These are phyloP conservation scores for Gossypium schwendimanii DNA, from an alignment of 441 rosid genomes.

Conservation along the genomic window DNA sequence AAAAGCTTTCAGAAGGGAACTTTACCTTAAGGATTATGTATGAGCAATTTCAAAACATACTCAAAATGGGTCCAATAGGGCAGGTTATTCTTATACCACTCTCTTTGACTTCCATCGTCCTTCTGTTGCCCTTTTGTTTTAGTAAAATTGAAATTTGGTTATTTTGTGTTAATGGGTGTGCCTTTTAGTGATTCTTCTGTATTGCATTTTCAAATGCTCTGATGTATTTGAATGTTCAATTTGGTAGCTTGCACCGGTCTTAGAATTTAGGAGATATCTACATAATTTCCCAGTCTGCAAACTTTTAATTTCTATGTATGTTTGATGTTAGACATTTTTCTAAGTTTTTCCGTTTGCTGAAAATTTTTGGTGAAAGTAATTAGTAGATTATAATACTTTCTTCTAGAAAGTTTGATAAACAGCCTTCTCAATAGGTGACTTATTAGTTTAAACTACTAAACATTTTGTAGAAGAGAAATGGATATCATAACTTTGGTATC, in stretches of 20 bases:
- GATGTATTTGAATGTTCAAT: background rate
- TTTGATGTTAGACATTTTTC: background rate
- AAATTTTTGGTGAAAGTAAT: background rate
- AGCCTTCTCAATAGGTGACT: background rate
- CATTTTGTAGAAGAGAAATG: background rate
- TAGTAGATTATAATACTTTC: background rate
- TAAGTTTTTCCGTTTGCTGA: background rate
- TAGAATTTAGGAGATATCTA: background rate
- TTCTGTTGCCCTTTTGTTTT: background rate
- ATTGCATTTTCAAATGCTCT: background rate
- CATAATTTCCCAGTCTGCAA: background rate
- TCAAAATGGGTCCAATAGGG: slow-evolving; percentile 91
- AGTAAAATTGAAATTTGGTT: background rate
- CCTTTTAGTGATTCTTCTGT: background rate
- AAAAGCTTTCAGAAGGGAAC: slow-evolving; percentile 86
- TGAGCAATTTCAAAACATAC: slow-evolving; percentile 82
- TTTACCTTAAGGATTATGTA: slow-evolving; percentile 91
- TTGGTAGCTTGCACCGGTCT: background rate
- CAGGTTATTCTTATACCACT: slow-evolving; percentile 44
- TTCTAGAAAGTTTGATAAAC: background rate
- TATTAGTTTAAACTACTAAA: background rate
- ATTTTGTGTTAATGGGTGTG: background rate
- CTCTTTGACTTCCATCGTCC: background rate
- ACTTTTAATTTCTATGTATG: background rate
- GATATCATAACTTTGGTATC: background rate